These are phyloP conservation scores for Fusarium veterinarium DNA, from an alignment of 2,329 filamentous ascomycete species.

Conservation along the genomic window DNA sequence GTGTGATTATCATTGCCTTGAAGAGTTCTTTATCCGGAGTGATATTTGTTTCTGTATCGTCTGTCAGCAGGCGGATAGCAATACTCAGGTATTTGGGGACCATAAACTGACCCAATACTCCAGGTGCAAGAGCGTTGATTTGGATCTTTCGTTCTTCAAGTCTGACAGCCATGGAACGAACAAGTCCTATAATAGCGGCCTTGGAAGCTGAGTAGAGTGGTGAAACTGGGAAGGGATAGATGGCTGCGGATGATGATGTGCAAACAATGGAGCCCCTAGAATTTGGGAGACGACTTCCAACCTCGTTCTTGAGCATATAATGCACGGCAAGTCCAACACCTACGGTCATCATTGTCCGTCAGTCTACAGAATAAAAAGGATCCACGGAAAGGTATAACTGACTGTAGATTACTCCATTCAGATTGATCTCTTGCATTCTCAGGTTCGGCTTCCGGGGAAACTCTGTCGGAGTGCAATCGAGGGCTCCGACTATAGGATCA, in stretches of 20 bases:
- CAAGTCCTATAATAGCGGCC: neutral
- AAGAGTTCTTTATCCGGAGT: neutral
- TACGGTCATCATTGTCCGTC: rapidly evolving
- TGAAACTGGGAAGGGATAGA: neutral
- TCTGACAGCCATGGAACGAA: neutral
- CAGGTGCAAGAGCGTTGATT: constrained; percentile 8
- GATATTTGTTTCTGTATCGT: neutral
- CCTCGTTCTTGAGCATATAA: constrained; percentile 1
- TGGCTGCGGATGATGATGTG: neutral
- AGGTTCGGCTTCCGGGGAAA: neutral
- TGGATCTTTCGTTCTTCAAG: neutral
- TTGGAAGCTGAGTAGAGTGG: neutral
- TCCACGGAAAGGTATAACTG: rapidly evolving
- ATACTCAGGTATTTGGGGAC: too few species aligned
- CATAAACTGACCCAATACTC: neutral
- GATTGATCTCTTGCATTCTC: neutral
- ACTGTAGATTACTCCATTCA: neutral
- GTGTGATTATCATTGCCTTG: neutral
- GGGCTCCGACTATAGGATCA: constrained; percentile 2
- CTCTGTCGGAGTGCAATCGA: neutral
- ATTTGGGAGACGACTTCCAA: neutral
- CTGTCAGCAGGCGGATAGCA: too few species aligned
- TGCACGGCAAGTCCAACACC: neutral
- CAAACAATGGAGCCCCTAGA: constrained; percentile 1
- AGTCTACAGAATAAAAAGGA: rapidly evolving